Base-by-base conservation (phyloP, 2,329 filamentous ascomycete genomes). In the Didymella glomerata region DNA sequence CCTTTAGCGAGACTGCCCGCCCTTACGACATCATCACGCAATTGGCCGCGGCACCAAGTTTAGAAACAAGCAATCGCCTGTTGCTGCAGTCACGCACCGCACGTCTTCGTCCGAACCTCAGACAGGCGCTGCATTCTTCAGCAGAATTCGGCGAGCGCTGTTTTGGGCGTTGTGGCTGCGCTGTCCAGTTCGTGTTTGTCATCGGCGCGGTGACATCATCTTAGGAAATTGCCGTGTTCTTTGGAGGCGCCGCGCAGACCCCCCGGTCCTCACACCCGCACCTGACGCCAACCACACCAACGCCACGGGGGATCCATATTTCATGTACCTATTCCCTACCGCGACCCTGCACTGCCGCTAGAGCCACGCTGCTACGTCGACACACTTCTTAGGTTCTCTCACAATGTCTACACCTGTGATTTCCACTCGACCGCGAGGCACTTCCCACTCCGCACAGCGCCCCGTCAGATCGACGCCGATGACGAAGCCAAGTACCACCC, bases 331-430 rank as follows among this genome's bases (percentile, higher is more conserved):
- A 62, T 60, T 41, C 46, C 65, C 62, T 68, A 62, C 54, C 34
- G 41, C 47, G 36, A 54, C 42, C 46, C 57, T 52, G 32, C 46
- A 48, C 48, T 28, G 30, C 57, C 53, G 40, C 47, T 48, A 56
- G 64, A 49, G 62, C 56, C 66, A 54, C 68, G 42, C 61, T 58
- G 67, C 49, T 42, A 60, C 58, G 61, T 56, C 54, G 54, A 42
- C 36, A 24, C 24, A 46, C 16, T 22, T 52, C 54, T 50, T 51
- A 28, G 48, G 45, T 38, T 51, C 44, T 40, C 46, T 50, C 59
- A 40, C 61, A 30, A 77, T 77, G 75, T 73, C 74, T n/a, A 74
- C 71, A 34, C 73, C 74, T 62, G 71, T 65, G n/a, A 49, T 76
- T n/a, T 74, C 73, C 32, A 68, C 71, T 36, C 55, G 74, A 61